Evolutionary conservation across 2,329 filamentous ascomycete species (phyloP).

Genomic region (Curvularia lunata): DNA sequence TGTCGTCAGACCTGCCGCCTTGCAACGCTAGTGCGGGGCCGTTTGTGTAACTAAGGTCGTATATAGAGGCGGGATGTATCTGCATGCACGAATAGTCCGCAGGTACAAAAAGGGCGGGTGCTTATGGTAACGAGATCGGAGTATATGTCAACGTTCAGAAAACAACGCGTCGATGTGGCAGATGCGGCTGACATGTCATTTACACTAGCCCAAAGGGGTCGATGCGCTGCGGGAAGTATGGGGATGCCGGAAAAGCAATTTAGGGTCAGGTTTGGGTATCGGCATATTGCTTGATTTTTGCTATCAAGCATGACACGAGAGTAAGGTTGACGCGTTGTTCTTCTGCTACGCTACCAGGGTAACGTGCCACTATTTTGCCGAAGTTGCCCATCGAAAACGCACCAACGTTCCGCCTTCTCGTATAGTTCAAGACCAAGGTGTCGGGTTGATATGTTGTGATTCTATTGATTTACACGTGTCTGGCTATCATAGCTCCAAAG

Average conservation of each 20-base stretch:
- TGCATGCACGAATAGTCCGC: background rate
- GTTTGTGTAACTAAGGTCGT: constrained; percentile 6
- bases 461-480: constrained; percentile 13
- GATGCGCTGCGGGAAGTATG: constrained; percentile 7
- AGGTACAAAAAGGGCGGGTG: background rate
- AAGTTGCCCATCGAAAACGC: constrained; percentile 8
- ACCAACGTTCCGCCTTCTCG: constrained; percentile 6
- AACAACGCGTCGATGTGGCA: constrained; percentile 6
- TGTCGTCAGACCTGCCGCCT: constrained; percentile 9
- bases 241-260: constrained; percentile 19
- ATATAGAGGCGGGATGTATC: background rate
- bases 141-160: constrained; percentile 4
- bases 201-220: constrained; percentile 12
- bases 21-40: constrained; percentile 7
- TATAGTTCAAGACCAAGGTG: background rate
- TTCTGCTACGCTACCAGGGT: constrained; percentile 12
- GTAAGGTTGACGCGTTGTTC: constrained; percentile 12
- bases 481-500: background rate
- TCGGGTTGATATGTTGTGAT: constrained; percentile 6
- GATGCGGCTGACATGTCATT: constrained; percentile 15
- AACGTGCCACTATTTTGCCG: constrained; percentile 10
- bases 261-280: constrained; percentile 1
- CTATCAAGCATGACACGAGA: constrained; percentile 9
- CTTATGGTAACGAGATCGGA: constrained; percentile 4
- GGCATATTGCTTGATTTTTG: constrained; percentile 13